Percentiles rank a stretch among this genome's conserved stretches.
Evolutionary conservation across 129 eudicot species (phyloP).

Genomic region (Kitagawia praeruptora): DNA sequence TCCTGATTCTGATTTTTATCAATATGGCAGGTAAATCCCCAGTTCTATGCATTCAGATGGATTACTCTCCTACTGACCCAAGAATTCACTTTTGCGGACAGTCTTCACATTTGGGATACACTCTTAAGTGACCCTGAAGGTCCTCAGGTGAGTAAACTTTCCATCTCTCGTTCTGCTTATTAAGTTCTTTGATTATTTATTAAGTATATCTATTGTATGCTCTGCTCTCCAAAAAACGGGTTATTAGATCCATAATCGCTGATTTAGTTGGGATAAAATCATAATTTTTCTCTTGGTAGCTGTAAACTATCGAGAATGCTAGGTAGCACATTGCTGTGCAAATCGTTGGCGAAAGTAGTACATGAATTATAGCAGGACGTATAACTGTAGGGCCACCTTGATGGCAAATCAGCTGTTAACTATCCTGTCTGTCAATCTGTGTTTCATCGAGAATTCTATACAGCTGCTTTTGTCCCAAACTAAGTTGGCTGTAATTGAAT

Average conservation of each 20-base stretch:
- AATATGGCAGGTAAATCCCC: conserved; percentile 85
- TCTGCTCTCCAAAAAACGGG: not conserved
- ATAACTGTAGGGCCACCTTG: not conserved
- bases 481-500: not conserved
- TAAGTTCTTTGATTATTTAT: not conserved
- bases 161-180: not conserved
- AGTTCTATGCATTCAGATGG: conserved; percentile 98
- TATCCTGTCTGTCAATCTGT: not conserved
- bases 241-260: not conserved
- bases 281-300: not conserved
- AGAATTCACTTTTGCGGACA: conserved; percentile 81
- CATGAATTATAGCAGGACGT: not conserved
- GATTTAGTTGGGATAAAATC: not conserved
- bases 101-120: conserved; percentile 85
- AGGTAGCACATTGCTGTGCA: not conserved
- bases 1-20: conserved; percentile 11
- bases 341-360: not conserved
- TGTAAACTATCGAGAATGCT: not conserved
- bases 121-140: conserved; percentile 96
- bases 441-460: not conserved
- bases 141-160: conserved; percentile 52
- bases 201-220: not conserved
- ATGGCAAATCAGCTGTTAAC: not conserved
- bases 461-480: not conserved
- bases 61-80: conserved; percentile 94